Conservation (phyloP, 306 rosid genomes). For the Herpetospermum pedunculosum region DNA sequence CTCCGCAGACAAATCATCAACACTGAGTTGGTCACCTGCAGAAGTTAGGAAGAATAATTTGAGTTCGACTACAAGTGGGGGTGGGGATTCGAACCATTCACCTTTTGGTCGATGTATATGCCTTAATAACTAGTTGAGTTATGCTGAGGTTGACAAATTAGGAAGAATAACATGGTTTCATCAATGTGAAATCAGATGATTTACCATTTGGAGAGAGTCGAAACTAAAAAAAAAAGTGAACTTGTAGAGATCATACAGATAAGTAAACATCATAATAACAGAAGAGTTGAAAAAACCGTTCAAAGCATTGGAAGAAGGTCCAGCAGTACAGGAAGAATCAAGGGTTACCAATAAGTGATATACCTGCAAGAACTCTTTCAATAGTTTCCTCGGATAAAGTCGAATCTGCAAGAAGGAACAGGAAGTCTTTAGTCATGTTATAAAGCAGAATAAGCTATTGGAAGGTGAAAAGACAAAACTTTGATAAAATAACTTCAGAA, state of each 20-base stretch:
- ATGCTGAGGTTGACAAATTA: no score
- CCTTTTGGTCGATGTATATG: no score
- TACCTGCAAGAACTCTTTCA: conserved; percentile 57
- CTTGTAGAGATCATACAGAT: neutral
- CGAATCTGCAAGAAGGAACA: conserved; percentile 35
- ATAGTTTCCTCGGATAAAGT: conserved; percentile 49
- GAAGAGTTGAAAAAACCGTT: neutral
- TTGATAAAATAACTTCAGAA: neutral
- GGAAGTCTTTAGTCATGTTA: conserved; percentile 5
- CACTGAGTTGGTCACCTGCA: conserved; percentile 59
- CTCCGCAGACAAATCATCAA: conserved; percentile 65
- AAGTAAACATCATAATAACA: neutral
- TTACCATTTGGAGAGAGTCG: neutral
- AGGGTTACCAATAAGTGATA: neutral
- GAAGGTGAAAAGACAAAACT: neutral
- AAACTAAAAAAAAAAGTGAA: neutral
- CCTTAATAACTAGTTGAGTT: no score
- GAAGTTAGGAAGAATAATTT: conserved; percentile 1
- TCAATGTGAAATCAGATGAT: conserved; percentile 10
- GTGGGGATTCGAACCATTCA: no score
- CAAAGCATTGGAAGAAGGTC: neutral
- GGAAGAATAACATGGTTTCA: conserved; percentile 1
- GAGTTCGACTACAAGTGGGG: no score
- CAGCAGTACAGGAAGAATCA: neutral
- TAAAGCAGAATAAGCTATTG: neutral